Evolutionary conservation across 495 filamentous ascomycete genomes (phyloP).

Genomic region (Cenococcum geophilum): DNA sequence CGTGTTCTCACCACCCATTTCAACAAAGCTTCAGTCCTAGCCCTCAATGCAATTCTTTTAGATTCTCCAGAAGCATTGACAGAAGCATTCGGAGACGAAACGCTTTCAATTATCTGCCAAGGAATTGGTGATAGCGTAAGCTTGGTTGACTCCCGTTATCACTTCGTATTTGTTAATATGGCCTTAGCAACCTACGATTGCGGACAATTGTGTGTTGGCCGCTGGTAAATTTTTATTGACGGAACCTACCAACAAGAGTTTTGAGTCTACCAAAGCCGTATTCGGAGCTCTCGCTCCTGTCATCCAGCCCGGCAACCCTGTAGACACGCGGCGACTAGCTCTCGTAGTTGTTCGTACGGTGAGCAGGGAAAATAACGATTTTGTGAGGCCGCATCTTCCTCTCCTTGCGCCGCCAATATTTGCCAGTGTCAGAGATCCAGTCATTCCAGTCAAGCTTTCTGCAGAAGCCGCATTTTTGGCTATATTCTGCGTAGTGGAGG

Average conservation of each 20-base stretch:
- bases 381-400: slow-evolving; percentile 70
- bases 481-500: slow-evolving; percentile 87
- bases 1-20: slow-evolving; percentile 68
- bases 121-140: slow-evolving; percentile 70
- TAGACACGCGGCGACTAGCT: slow-evolving; percentile 77
- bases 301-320: slow-evolving; percentile 67
- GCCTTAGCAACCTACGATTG: slow-evolving; percentile 60
- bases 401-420: slow-evolving; percentile 79
- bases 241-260: slow-evolving; percentile 50
- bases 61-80: slow-evolving; percentile 66
- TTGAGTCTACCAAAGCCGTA: slow-evolving; percentile 67
- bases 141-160: slow-evolving; percentile 11
- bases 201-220: slow-evolving; percentile 85
- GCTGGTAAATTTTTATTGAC: slow-evolving; percentile 90
- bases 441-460: slow-evolving; percentile 95
- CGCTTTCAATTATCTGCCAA: slow-evolving; percentile 67
- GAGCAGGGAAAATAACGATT: slow-evolving; percentile 64
- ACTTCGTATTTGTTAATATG: slow-evolving; percentile 23
- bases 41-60: slow-evolving; percentile 78
- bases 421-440: slow-evolving; percentile 77
- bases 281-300: slow-evolving; percentile 68
- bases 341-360: slow-evolving; percentile 87
- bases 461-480: slow-evolving; percentile 91
- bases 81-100: slow-evolving; percentile 60
- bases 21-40: slow-evolving; percentile 64